These are phyloP conservation scores for Lotmaria passim DNA, from an alignment of 208 protist genomes.

Conservation along the genomic window DNA sequence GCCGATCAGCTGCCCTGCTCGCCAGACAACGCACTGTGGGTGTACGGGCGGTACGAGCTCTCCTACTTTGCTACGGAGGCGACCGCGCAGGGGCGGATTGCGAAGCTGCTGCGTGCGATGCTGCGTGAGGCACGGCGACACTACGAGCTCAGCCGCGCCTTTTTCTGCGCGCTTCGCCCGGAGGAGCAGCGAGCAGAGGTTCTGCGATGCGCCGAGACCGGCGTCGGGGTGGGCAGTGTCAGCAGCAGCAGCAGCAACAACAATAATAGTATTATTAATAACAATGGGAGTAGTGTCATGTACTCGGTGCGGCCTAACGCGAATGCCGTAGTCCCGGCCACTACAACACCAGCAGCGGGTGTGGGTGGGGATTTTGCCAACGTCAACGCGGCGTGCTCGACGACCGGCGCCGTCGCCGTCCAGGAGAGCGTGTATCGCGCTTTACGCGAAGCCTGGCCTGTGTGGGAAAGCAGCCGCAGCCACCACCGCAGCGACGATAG, in stretches of 20 bases:
- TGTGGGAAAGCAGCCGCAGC: too few species aligned
- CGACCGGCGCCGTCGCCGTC: too few species aligned
- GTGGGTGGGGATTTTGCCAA: too few species aligned
- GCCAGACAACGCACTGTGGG: conserved; percentile 66
- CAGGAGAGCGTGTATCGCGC: background rate
- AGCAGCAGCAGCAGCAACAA: conserved; percentile 4
- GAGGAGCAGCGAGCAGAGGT: conserved; percentile 39
- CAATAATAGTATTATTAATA: background rate
- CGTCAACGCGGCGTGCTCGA: too few species aligned
- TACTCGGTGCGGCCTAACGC: too few species aligned
- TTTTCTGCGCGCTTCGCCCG: conserved; percentile 21
- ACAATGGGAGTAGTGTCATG: too few species aligned
- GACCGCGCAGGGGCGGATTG: conserved; percentile 44
- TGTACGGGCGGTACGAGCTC: conserved; percentile 63
- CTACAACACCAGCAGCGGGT: too few species aligned
- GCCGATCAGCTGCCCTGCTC: conserved; percentile 72
- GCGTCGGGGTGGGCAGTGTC: too few species aligned
- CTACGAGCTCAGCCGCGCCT: conserved; percentile 35
- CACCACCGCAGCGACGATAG: background rate
- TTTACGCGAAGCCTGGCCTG: too few species aligned
- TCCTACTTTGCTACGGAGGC: conserved; percentile 48
- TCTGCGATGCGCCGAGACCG: conserved; percentile 22
- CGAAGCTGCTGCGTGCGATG: conserved; percentile 43
- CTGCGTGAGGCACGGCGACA: conserved; percentile 43
- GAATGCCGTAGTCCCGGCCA: background rate